Conservation (phyloP, 495 filamentous ascomycete genomes). For the Hyaloscypha hepaticicola region DNA sequence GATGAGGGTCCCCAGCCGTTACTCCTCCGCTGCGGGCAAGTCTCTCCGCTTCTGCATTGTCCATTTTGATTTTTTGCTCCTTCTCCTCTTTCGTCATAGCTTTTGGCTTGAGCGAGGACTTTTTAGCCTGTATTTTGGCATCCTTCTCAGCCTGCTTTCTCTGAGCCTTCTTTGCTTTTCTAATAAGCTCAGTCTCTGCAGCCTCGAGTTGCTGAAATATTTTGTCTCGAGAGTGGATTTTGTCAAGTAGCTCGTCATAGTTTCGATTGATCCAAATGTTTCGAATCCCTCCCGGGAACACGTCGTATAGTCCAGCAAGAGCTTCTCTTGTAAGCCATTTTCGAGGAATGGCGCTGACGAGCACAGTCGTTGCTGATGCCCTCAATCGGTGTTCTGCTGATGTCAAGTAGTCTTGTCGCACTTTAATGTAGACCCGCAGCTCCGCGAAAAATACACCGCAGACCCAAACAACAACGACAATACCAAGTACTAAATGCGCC, state of each 20-base stretch:
- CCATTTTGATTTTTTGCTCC: slow-evolving; percentile 41
- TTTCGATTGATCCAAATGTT: slow-evolving; percentile 98
- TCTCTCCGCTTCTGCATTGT: slow-evolving; percentile 57
- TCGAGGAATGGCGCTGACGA: slow-evolving; percentile 84
- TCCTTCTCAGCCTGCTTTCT: slow-evolving; percentile 62
- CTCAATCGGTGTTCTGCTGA: slow-evolving; percentile 90
- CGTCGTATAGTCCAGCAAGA: slow-evolving; percentile 84
- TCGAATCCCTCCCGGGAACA: slow-evolving; percentile 92
- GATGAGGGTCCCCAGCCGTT: slow-evolving; percentile 80
- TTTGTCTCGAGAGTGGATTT: slow-evolving; percentile 72
- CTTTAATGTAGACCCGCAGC: slow-evolving; percentile 84
- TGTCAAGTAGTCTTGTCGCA: slow-evolving; percentile 93
- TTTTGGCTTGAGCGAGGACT: slow-evolving; percentile 42
- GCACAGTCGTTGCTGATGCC: slow-evolving; percentile 93
- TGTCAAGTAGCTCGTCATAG: slow-evolving; percentile 81
- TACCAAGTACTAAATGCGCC: slow-evolving; percentile 82
- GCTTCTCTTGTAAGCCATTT: slow-evolving; percentile 85
- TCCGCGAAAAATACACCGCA: slow-evolving; percentile 88
- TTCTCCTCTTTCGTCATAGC: slow-evolving; percentile 48
- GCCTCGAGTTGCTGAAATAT: slow-evolving; percentile 72
- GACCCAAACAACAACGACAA: slow-evolving; percentile 78
- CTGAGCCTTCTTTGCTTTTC: slow-evolving; percentile 73
- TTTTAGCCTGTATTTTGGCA: slow-evolving; percentile 59
- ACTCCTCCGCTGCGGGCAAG: slow-evolving; percentile 69
- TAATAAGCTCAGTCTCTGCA: slow-evolving; percentile 83